Conservation (phyloP, 495 filamentous ascomycete genomes). For the Daldinia bambusicola region DNA sequence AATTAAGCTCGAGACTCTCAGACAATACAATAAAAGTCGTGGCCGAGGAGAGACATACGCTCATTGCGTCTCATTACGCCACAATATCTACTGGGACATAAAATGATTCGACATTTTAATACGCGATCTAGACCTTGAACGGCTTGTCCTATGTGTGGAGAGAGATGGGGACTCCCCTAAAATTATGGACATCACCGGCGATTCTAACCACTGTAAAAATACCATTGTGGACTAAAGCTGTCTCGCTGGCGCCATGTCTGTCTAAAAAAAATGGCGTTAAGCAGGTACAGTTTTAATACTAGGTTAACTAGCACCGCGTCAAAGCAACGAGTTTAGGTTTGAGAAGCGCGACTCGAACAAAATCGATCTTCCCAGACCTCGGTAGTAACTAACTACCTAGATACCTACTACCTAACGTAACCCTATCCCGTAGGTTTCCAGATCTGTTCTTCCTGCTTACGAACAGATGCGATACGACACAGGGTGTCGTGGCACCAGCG, state of each 20-base stretch:
- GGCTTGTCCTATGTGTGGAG: background rate
- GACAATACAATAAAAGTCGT: background rate
- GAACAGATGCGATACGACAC: constrained; percentile 17
- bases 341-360: background rate
- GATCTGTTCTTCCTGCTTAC: constrained; percentile 10
- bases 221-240: background rate
- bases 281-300: background rate
- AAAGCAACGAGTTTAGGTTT: background rate
- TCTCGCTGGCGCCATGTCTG: background rate
- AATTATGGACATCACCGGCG: constrained; percentile 2
- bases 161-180: background rate
- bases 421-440: constrained; percentile 6
- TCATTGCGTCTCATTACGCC: constrained; percentile 6
- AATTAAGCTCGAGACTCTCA: background rate
- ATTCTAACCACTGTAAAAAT: background rate
- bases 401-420: too few relatives aligned
- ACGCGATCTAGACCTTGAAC: background rate
- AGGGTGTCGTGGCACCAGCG: constrained; percentile 8
- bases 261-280: too few relatives aligned
- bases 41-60: background rate
- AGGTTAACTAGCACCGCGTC: background rate
- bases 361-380: background rate
- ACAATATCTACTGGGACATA: background rate
- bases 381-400: too few relatives aligned
- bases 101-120: constrained; percentile 17